These are phyloP conservation scores for Aspergillus amoenus DNA, from an alignment of 2,329 filamentous ascomycete genomes.

Conservation along the genomic window DNA sequence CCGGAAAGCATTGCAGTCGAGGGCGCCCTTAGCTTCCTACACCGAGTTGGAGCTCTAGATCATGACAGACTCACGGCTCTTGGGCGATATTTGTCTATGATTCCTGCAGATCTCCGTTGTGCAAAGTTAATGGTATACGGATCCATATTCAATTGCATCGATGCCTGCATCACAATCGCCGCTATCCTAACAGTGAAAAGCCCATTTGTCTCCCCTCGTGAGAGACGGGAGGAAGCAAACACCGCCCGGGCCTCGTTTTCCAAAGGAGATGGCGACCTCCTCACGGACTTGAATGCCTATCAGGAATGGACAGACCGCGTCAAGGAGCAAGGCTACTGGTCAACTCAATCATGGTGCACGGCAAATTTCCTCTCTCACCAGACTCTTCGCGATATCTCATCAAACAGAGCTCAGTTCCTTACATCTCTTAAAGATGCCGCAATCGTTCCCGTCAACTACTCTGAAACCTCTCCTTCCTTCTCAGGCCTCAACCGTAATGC, in stretches of 20 bases:
- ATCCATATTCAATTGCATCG: conserved; percentile 87
- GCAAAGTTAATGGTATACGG: conserved; percentile 96
- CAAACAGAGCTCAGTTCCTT: conserved; percentile 82
- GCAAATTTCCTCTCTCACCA: conserved; percentile 81
- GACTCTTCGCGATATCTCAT: conserved; percentile 82
- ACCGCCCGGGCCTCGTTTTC: conserved; percentile 73
- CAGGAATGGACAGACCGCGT: conserved; percentile 75
- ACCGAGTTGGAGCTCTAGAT: conserved; percentile 84
- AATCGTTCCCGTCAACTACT: conserved; percentile 62
- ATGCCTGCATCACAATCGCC: conserved; percentile 83
- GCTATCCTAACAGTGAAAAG: conserved; percentile 86
- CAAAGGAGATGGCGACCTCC: conserved; percentile 76
- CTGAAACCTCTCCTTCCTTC: conserved; percentile 38
- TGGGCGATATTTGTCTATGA: conserved; percentile 89
- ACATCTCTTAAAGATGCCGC: conserved; percentile 82
- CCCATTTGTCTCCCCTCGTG: conserved; percentile 80
- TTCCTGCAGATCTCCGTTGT: conserved; percentile 88
- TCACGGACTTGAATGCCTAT: conserved; percentile 83
- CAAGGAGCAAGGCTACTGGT: conserved; percentile 45
- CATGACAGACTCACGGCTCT: conserved; percentile 85
- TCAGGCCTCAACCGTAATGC: conserved; percentile 39
- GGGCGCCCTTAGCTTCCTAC: conserved; percentile 74
- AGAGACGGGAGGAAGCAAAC: conserved; percentile 79
- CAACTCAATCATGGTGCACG: conserved; percentile 70
- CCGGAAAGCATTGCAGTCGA: conserved; percentile 83